Evolutionary conservation across 148 eudicot species (phyloP), one percentile per base, ranked within the genome.

Genomic region (Linanthus parryae): DNA sequence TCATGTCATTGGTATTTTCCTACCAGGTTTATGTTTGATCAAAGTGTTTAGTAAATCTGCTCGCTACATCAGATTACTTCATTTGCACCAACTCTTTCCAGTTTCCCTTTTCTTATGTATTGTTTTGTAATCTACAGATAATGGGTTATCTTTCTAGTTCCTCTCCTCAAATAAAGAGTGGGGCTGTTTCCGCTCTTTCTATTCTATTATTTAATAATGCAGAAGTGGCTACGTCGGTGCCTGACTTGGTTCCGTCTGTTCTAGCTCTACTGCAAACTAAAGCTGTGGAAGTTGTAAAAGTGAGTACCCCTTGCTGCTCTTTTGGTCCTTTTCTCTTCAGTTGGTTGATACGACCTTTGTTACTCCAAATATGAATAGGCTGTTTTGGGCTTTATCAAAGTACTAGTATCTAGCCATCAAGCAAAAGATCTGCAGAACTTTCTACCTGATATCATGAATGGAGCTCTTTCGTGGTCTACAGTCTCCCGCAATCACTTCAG

Each of bases 401-500:
- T 92, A 43, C 56, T 92, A 39, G 96, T 77, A 42, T 84, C 85
- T 52, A 74, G 75, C 51, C 58, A 79, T 65, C 56, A 81, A 66
- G 54, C 78, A 44, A 59, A 68, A 20, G 82, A 87, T 66, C 62
- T 92, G 77, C 83, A 81, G 48, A 67, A 66, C 61, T 64, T 77
- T 61, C 72, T 82, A 29, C 65, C 96, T 15, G 75, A 63, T 48
- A 71, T 84, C 56, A 39, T 81, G 30, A 80, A 69, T 49, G 88
- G 79, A 54, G 50, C 84, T 61, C 66, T 87, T 51, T 82, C 83
- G 18, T 92, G 96, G 98, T 92, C 98, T 54, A 70, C 85, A 33
- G 70, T 84, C 31, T 87, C 98, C 25, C 81, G 88, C 52, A 78
- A 87, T 76, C 96, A 92, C 76, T 92, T 92, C 49, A 79, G 83